These are phyloP conservation scores for Starmerella davenportii DNA, from an alignment of 805 yeast genomes.

Conservation along the genomic window DNA sequence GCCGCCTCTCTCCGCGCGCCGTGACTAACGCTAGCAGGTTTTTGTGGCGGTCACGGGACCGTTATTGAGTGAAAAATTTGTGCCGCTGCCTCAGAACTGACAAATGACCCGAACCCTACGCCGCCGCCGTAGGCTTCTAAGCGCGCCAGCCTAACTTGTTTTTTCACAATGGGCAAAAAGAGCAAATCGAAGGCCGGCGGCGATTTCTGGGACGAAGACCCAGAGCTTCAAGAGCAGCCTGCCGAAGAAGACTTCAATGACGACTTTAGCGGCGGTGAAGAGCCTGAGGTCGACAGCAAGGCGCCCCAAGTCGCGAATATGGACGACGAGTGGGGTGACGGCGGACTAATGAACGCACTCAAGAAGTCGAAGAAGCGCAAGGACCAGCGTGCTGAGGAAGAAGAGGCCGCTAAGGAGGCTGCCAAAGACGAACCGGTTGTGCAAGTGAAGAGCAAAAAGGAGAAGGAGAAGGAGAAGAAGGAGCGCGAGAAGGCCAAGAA, in stretches of 20 bases:
- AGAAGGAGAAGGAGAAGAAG: slow-evolving; percentile 60
- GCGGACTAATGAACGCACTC: slow-evolving; percentile 70
- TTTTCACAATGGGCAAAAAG: slow-evolving; percentile 33
- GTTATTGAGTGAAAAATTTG: no score
- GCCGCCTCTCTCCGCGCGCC: no score
- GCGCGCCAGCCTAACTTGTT: neutral
- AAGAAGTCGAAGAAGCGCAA: slow-evolving; percentile 64
- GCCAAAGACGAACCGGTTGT: slow-evolving; percentile 34
- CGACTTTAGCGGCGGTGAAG: slow-evolving; percentile 18
- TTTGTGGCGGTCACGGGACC: no score
- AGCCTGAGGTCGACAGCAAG: slow-evolving; percentile 13
- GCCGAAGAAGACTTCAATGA: slow-evolving; percentile 38
- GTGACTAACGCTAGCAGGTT: no score
- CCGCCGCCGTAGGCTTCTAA: neutral
- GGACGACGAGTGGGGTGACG: slow-evolving; percentile 27
- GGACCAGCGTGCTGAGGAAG: slow-evolving; percentile 45
- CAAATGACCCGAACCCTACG: no score
- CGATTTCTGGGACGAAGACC: slow-evolving; percentile 67
- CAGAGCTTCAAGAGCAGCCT: slow-evolving; percentile 33
- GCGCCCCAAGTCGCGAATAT: slow-evolving; percentile 21
- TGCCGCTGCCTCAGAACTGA: no score
- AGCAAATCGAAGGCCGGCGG: slow-evolving; percentile 52
- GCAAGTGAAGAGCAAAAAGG: slow-evolving; percentile 87
- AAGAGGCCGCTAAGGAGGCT: slow-evolving; percentile 20
- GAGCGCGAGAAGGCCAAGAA: slow-evolving; percentile 66